These are phyloP conservation scores for Candida pini DNA, from an alignment of 805 yeast species.

Conservation along the genomic window DNA sequence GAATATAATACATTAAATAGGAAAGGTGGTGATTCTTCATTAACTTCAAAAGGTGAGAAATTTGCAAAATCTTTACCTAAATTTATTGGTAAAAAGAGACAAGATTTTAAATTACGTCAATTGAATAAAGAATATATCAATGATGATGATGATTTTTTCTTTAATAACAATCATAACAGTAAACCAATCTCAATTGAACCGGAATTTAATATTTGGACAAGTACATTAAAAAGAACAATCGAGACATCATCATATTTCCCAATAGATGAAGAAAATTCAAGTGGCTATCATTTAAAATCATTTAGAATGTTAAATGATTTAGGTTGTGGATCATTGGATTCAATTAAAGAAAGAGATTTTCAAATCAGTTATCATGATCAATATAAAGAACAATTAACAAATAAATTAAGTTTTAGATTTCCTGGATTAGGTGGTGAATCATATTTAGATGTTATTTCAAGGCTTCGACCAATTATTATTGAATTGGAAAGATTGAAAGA, in stretches of 20 bases:
- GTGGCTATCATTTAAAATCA: conserved; percentile 19
- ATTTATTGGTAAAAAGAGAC: conserved; percentile 28
- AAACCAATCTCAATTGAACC: conserved; percentile 16
- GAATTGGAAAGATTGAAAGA: conserved; percentile 32
- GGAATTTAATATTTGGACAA: conserved; percentile 32
- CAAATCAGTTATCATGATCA: conserved; percentile 21
- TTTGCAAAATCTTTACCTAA: conserved; percentile 31
- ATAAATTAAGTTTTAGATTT: conserved; percentile 28
- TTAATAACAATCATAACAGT: too few species aligned
- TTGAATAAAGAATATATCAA: conserved; percentile 28
- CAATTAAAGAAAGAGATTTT: conserved; percentile 27
- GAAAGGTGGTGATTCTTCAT: conserved; percentile 30
- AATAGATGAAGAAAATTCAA: conserved; percentile 12
- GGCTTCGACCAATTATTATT: conserved; percentile 31
- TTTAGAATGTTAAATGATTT: conserved; percentile 31
- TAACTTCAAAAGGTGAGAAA: conserved; percentile 25
- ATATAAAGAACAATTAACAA: conserved; percentile 24
- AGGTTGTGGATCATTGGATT: conserved; percentile 30
- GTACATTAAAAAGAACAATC: conserved; percentile 26
- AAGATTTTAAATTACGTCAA: conserved; percentile 30
- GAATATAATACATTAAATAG: conserved; percentile 20
- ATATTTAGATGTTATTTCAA: conserved; percentile 30
- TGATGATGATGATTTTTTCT: conserved; percentile 23
- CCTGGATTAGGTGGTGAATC: conserved; percentile 36
- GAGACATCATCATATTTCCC: conserved; percentile 30